Conservation (phyloP, 306 rosid genomes). For the Vicia sativa region DNA sequence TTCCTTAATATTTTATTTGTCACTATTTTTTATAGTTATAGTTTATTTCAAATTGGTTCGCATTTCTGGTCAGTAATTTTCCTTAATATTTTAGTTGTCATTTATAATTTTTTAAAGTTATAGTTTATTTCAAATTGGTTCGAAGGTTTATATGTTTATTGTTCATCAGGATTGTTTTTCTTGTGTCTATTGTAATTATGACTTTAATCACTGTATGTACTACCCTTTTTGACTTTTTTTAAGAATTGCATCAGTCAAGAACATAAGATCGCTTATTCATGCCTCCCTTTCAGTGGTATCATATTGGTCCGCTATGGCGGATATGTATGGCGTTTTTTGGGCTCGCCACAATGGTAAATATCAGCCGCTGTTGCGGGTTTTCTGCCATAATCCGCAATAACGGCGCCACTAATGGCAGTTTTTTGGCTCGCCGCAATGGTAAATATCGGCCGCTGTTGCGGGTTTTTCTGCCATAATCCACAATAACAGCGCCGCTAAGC, state of each 20-base stretch:
- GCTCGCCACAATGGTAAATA: no score
- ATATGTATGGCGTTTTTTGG: no score
- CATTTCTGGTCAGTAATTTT: conserved; percentile 64
- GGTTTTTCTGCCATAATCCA: no score
- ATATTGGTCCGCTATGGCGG: no score
- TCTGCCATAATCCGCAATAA: no score
- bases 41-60: conserved; percentile 48
- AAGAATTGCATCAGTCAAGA: conserved; percentile 14
- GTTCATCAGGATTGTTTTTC: conserved; percentile 16
- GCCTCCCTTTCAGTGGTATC: conserved; percentile 1
- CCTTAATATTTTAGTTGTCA: conserved; percentile 12
- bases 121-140: conserved; percentile 33
- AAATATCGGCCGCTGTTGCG: no score
- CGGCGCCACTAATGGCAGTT: no score
- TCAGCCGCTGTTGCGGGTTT: no score
- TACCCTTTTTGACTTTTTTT: not conserved
- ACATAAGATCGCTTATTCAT: conserved; percentile 1
- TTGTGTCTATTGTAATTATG: conserved; percentile 4
- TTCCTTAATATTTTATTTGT: conserved; percentile 13
- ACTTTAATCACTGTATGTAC: not conserved
- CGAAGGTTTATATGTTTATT: not conserved
- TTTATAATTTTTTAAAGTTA: conserved; percentile 4
- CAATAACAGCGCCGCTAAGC: no score
- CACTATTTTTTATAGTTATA: not conserved
- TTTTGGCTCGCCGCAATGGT: no score